Evolutionary conservation across 441 rosid genomes (phyloP).

Genomic region (Geranium incanum): DNA sequence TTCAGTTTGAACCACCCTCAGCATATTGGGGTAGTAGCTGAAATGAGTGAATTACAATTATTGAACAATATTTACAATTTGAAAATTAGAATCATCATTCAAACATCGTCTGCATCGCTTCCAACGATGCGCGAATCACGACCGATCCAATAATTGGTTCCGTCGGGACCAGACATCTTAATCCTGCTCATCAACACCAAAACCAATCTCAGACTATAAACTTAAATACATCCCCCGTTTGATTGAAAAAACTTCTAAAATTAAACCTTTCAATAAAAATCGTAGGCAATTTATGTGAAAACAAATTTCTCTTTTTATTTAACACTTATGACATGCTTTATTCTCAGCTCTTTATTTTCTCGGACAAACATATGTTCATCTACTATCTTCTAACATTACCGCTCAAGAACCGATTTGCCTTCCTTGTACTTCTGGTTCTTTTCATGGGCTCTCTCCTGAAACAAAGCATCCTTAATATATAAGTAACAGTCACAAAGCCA

Average conservation of each 20-base stretch:
- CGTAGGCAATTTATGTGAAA: too few relatives aligned
- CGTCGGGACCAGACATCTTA: constrained; percentile 84
- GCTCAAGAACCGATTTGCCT: constrained; percentile 92
- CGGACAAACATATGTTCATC: not conserved
- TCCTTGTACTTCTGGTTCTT: constrained; percentile 94
- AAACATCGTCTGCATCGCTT: constrained; percentile 86
- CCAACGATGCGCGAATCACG: constrained; percentile 64
- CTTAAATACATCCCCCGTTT: not conserved
- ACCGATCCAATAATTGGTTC: constrained; percentile 65
- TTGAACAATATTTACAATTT: constrained; percentile 49
- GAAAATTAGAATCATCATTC: constrained; percentile 25
- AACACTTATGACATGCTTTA: too few relatives aligned
- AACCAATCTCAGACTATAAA: constrained; percentile 14
- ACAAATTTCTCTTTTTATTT: too few relatives aligned
- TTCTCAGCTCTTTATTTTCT: too few relatives aligned
- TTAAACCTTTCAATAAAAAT: too few relatives aligned
- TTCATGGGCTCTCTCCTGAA: constrained; percentile 79
- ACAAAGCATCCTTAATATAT: constrained; percentile 23
- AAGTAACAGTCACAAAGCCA: constrained; percentile 23
- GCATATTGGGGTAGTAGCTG: too few relatives aligned
- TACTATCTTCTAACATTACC: constrained; percentile 30
- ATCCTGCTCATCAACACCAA: constrained; percentile 46
- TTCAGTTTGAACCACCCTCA: too few relatives aligned
- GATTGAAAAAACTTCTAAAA: too few relatives aligned
- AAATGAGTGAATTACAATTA: not conserved